Evolutionary conservation across 2,329 filamentous ascomycete species (phyloP), one percentile per base, ranked within the genome.

Genomic region (Aspergillus proliferans): DNA sequence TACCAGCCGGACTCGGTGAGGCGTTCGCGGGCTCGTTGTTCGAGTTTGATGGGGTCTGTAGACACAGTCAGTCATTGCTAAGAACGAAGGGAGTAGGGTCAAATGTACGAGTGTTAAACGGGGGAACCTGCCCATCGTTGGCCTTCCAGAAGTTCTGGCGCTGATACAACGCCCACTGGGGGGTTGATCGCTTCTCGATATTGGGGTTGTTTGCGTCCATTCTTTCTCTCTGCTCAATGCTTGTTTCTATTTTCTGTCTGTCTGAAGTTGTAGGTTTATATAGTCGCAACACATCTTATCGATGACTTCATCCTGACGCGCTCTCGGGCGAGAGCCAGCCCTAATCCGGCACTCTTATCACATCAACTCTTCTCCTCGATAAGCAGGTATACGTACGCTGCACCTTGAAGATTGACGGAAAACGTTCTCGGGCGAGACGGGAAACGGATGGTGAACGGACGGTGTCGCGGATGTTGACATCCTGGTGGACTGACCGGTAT

Each of bases 1-100:
- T 65, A 66, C 78, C 80, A 84, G 56, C 81, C 81, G 38, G 75
- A 75, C 60, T 80, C 68, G 15, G 75, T 78, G 36, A 85, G 72
- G 33, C 74, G 78, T 52, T 79, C 67, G 55, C 76, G 74, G 14
- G 82, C 82, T 14, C 76, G 70, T 43, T 77, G 72, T 64, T 84
- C 80, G n/a, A 85, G 72, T 47, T 80, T 77, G 47, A 69, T 75
- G 0, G 82, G 81, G 22, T 83, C 62, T 66, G 30, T 15, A 15
- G 15, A 15, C 15, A 3, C 45, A 0, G 12, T 30, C 34, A 22
- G 12, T 30, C 12, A 36, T 6, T 15, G 33, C 15, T 15, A 14
- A n/a, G 14, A 3, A n/a, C 9, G n/a, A 3, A 5, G 7, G 34
- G 15, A 10, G n/a, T n/a, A 18, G 9, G 15, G 15, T 15, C 15